Evolutionary conservation across 169 alveolate species (phyloP).

Genomic region (Perkinsus olseni): DNA sequence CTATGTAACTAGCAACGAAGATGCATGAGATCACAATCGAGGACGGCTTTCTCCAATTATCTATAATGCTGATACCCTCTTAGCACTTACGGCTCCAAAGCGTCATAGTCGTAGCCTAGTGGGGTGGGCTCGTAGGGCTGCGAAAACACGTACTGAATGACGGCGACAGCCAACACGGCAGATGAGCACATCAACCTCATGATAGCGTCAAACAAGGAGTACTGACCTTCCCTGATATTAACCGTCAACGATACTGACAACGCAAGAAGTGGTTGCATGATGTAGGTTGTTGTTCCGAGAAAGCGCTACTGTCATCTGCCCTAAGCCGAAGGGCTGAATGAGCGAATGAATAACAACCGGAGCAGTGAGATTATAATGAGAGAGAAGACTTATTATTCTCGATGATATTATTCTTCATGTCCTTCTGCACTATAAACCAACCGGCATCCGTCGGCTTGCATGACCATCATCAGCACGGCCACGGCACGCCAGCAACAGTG

Average conservation of each 20-base stretch:
- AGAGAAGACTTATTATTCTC: neutral
- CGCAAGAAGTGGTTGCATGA: neutral
- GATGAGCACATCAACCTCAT: neutral
- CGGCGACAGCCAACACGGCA: neutral
- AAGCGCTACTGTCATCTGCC: neutral
- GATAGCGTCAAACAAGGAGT: too few species aligned
- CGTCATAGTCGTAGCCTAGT: neutral
- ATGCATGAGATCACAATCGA: neutral
- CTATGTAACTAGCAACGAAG: neutral
- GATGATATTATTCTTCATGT: neutral
- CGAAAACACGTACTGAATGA: neutral
- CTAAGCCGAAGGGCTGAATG: neutral
- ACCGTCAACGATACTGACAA: neutral
- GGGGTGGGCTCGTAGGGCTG: neutral
- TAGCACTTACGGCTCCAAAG: neutral
- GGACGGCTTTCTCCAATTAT: too few species aligned
- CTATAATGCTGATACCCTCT: too few species aligned
- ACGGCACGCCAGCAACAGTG: too few species aligned
- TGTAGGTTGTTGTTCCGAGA: neutral
- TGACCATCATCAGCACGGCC: too few species aligned
- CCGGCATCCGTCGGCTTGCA: constrained; percentile 5
- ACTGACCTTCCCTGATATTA: too few species aligned
- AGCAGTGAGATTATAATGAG: neutral
- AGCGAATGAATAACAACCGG: neutral
- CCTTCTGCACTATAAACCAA: neutral